Evolutionary conservation across 768 basidiomycete species (phyloP).

Genomic region (Hypholoma sublateritium): DNA sequence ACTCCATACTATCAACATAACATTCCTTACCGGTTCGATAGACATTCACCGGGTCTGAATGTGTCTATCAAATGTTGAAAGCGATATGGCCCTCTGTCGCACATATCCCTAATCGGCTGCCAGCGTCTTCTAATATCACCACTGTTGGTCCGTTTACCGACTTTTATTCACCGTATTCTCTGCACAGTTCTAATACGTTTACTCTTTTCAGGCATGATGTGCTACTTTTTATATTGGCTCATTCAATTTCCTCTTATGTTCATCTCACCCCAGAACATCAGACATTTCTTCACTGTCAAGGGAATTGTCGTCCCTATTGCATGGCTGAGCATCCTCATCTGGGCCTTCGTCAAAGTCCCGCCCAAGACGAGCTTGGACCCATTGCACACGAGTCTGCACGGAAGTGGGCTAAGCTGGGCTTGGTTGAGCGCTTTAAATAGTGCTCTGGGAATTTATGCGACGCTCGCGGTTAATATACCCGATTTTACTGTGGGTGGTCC

Average conservation of each 20-base stretch:
- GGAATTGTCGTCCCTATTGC: slow-evolving; percentile 61
- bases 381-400: slow-evolving; percentile 49
- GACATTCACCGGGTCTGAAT: slow-evolving; percentile 67
- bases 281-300: slow-evolving; percentile 75
- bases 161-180: neutral
- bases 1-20: neutral
- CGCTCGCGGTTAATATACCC: slow-evolving; percentile 77
- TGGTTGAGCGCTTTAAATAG: slow-evolving; percentile 80
- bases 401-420: slow-evolving; percentile 64
- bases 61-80: slow-evolving; percentile 78
- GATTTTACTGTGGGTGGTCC: slow-evolving; percentile 62
- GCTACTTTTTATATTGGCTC: slow-evolving; percentile 77
- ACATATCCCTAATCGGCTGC: slow-evolving; percentile 62
- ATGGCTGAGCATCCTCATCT: slow-evolving; percentile 74
- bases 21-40: slow-evolving; percentile 15
- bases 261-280: slow-evolving; percentile 75
- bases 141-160: slow-evolving; percentile 44
- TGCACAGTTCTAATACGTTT: neutral
- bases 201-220: slow-evolving; percentile 55
- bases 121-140: slow-evolving; percentile 59
- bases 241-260: slow-evolving; percentile 77
- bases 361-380: slow-evolving; percentile 58
- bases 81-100: slow-evolving; percentile 80
- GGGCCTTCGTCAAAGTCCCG: slow-evolving; percentile 73
- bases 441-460: slow-evolving; percentile 72